Evolutionary conservation across 2,329 filamentous ascomycete species (phyloP), one percentile per base, ranked within the genome.

Genomic region (Thielaviopsis euricoi): DNA sequence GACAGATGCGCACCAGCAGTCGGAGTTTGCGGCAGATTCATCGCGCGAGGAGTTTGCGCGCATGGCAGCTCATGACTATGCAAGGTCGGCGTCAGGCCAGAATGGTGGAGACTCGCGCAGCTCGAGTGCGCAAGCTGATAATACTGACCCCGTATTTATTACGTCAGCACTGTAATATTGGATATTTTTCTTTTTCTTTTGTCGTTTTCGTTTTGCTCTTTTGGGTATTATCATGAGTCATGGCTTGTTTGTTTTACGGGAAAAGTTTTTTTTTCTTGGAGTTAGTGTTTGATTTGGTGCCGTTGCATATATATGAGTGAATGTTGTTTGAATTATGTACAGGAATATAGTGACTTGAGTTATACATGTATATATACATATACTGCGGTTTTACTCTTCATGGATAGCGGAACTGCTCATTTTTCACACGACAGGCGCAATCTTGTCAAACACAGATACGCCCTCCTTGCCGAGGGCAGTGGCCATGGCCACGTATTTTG

Each of bases 391-490:
- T n/a, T n/a, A n/a, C n/a, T 33, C 29, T 33, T 33, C 29, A 6
- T 33, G 29, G 6, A 33, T 33, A 33, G 12, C 12, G 29, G 29
- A n/a, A n/a, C 2, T 21, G 6, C n/a, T 7, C 15, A 6, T 52
- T 21, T n/a, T 60, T 40, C 10, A 60, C 23, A 48, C 54, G 19
- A 66, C 64, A 3, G 40, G 60, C 21, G 65, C 64, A 9, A 89
- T 85, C 61, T 76, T 76, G 55, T 71, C 72, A 69, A 89, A 89
- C 0, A 89, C 74, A 0, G 58, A 65, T 0, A 84, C 66, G 0
- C 86, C 86, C 62, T 78, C 76, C 55, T 78, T 71, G 1, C 85
- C 85, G 52, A 89, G 67, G 3, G 79, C 85, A 2, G 85, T 89
- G 0, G 80, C 86, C 51, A 89, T 76, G 0, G 77, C 86, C 0